Base-by-base conservation (phyloP, 345 rosid species). In the Rhizophora mangle region DNA sequence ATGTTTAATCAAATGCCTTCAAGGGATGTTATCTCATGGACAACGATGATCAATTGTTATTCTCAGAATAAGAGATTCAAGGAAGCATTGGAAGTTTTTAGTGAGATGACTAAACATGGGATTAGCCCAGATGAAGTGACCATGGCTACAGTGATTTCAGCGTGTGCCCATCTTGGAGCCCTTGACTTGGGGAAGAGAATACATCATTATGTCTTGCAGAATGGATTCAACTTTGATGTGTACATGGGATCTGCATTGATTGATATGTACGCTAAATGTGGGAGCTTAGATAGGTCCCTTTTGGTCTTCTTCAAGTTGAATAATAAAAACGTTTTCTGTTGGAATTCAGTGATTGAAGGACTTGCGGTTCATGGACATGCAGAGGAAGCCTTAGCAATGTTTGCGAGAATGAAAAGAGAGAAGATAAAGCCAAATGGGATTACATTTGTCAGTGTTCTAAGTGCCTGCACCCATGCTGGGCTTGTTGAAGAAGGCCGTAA, bases 261-360 rank as follows among this genome's bases (percentile, higher is more conserved):
- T 31, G 92, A 93, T 75, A 90, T 90, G 96, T 93, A 93, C 60
- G 87, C 96, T 1, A 93, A 93, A 78, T 90, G 98, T 16, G 96
- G 96, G 36, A 81, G 79, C 73, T 72, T 88, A 52, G 87, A 85
- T 16, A 78, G 62, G 54, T 90, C 96, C 6, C 89, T 87, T 29
- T 27, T 87, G 37, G 85, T 86, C 26, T 90, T 93, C 86, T 83
- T 81, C 70, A 90, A 93, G 74, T 78, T 93, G 76, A 79, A 15
- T 20, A 82, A 82, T 62, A 93, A 82, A 74, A 90, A 87, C 73
- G 80, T 90, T 27, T 93, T 86, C 72, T 93, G 96, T 69, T 93
- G 96, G 96, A 92, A 88, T 72, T 72, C 98, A 0, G 64, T 88
- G 72, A 90, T 92, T 55, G 96, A 90, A 68, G 93, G 93, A 56